Percentiles rank a stretch among this genome's conserved stretches.
Evolutionary conservation across 2,329 filamentous ascomycete species (phyloP).

Genomic region (Exophiala aquamarina): DNA sequence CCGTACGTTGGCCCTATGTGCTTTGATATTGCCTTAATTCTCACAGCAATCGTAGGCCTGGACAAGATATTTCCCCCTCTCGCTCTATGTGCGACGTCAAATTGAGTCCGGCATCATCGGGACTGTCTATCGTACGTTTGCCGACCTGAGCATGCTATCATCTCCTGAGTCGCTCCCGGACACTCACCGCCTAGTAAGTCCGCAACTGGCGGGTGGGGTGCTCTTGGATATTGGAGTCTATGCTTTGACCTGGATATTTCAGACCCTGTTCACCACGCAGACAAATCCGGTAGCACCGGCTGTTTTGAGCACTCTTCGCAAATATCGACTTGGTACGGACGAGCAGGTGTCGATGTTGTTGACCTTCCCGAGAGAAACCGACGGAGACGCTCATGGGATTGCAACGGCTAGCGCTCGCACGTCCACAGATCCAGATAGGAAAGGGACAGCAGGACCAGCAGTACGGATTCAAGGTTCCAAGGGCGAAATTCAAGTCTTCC

Average conservation of each 20-base stretch:
- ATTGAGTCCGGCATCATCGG: conserved; percentile 55
- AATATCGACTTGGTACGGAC: conserved; percentile 12
- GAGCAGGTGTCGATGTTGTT: conserved; percentile 15
- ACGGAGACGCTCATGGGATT: conserved; percentile 61
- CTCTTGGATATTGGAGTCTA: conserved; percentile 84
- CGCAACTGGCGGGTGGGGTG: conserved; percentile 76
- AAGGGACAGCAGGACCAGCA: conserved; percentile 20
- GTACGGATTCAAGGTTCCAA: conserved; percentile 30
- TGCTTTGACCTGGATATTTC: conserved; percentile 82
- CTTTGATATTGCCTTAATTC: too few relatives aligned
- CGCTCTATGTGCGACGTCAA: conserved; percentile 54
- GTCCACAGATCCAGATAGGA: conserved; percentile 24
- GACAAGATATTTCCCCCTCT: conserved; percentile 81
- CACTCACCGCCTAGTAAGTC: conserved; percentile 74
- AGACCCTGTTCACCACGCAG: conserved; percentile 14
- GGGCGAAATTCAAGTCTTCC: conserved; percentile 29
- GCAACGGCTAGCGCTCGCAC: conserved; percentile 28
- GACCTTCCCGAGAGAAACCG: conserved; percentile 24
- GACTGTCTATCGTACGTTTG: conserved; percentile 55
- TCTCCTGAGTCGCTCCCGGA: not conserved
- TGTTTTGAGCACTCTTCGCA: conserved; percentile 53
- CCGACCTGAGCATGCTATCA: conserved; percentile 43
- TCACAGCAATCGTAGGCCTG: conserved; percentile 58
- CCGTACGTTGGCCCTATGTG: conserved; percentile 48
- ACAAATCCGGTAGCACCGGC: conserved; percentile 64